phyloP scores from a whole-genome alignment of 208 protist genomes.

The Naegleria gruberi region DNA sequence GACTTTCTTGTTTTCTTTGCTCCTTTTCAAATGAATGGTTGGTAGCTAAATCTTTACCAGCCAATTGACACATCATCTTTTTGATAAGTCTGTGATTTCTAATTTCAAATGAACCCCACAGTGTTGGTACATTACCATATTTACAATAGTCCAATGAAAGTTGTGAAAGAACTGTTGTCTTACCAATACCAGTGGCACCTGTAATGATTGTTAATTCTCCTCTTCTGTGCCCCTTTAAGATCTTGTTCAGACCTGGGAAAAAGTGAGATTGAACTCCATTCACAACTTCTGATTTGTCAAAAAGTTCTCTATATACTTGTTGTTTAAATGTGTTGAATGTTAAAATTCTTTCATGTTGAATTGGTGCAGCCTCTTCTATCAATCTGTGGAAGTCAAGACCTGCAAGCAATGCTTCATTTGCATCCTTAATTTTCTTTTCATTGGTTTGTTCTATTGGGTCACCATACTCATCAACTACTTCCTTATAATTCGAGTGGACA shows the following conservation, averaged over 20 bases:
- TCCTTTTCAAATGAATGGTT: background rate
- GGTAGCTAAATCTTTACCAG: background rate
- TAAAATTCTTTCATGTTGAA: conserved; percentile 32
- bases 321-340: background rate
- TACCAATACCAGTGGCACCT: conserved; percentile 56
- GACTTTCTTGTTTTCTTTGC: conserved; percentile 3
- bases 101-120: conserved; percentile 62
- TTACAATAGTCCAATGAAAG: conserved; percentile 46
- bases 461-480: background rate
- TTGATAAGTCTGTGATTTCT: conserved; percentile 42
- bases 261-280: conserved; percentile 23
- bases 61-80: conserved; percentile 49
- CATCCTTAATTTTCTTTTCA: conserved; percentile 43
- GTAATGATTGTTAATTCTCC: conserved; percentile 57
- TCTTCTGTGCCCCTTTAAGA: conserved; percentile 49
- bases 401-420: conserved; percentile 45
- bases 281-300: background rate
- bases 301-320: background rate
- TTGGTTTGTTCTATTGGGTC: conserved; percentile 29
- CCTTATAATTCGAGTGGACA: background rate
- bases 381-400: conserved; percentile 32
- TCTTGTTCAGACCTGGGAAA: conserved; percentile 45
- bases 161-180: conserved; percentile 49
- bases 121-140: conserved; percentile 46
- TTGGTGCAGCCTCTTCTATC: conserved; percentile 14